phyloP scores from a whole-genome alignment of 2,329 filamentous ascomycete species.

The Sclerotinia glacialis region DNA sequence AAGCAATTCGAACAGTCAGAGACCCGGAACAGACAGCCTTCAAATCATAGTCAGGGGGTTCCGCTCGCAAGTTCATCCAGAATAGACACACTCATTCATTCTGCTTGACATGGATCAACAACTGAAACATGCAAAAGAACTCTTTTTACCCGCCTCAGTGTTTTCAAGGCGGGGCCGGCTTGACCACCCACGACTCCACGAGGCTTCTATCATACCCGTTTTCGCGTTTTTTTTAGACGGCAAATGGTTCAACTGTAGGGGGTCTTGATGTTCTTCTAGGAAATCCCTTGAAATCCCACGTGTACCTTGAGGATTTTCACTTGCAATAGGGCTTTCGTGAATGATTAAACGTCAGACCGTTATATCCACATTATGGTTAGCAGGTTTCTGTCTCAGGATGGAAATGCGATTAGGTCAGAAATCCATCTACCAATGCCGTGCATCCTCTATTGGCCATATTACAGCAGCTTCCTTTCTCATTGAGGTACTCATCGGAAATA shows the following conservation, averaged over 20 bases:
- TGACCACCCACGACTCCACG: not conserved
- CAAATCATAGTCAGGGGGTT: not conserved
- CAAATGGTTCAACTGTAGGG: constrained; percentile 9
- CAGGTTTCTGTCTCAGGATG: not conserved
- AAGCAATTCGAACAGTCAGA: not conserved
- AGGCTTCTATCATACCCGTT: constrained; percentile 10
- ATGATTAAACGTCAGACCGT: constrained; percentile 14
- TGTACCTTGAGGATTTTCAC: not conserved
- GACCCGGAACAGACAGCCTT: not conserved
- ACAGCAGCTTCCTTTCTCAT: not conserved
- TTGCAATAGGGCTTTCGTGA: not conserved
- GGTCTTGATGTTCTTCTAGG: constrained; percentile 14
- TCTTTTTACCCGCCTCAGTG: not conserved
- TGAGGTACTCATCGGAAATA: not conserved
- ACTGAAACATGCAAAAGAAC: constrained; percentile 12
- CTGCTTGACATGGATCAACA: not conserved
- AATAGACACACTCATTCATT: not conserved
- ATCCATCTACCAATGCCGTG: not conserved
- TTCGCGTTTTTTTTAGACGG: not conserved
- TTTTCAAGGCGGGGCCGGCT: constrained; percentile 9
- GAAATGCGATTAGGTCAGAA: not conserved
- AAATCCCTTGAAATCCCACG: constrained; percentile 19
- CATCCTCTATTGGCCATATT: not conserved
- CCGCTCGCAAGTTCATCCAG: constrained; percentile 12
- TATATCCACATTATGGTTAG: constrained; percentile 6